Conservation (phyloP, 768 basidiomycete genomes). For the Cystofilobasidium capitatum region DNA sequence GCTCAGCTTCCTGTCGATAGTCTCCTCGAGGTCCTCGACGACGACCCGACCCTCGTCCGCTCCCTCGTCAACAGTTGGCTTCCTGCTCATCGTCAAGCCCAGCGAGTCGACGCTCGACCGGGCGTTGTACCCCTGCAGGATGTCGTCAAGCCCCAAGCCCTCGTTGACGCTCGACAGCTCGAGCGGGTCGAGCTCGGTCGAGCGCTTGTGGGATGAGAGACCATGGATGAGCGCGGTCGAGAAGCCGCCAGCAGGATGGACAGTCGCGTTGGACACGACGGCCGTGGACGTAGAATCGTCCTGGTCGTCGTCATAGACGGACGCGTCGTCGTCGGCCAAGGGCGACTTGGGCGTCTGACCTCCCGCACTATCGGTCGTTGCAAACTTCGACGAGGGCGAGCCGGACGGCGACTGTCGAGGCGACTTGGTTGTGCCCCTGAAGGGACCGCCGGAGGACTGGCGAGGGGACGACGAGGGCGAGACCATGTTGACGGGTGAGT, state of each 20-base stretch:
- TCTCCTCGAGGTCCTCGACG: not conserved
- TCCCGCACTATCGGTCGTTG: too few species aligned
- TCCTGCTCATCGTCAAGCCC: not conserved
- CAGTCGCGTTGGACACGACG: not conserved
- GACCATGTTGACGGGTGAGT: slow-evolving; percentile 3
- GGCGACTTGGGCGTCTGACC: not conserved
- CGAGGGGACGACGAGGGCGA: slow-evolving; percentile 3
- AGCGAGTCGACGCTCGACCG: not conserved
- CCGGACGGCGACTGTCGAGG: too few species aligned
- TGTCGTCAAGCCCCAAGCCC: slow-evolving; percentile 6
- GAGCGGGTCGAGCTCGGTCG: slow-evolving; percentile 12
- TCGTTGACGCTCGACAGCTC: not conserved
- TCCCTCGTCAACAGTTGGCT: not conserved
- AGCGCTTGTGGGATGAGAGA: slow-evolving; percentile 7
- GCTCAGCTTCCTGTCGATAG: slow-evolving; percentile 4
- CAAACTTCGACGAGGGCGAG: too few species aligned
- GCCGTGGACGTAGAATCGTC: not conserved
- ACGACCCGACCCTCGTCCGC: not conserved
- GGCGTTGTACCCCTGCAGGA: slow-evolving; percentile 1
- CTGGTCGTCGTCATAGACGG: not conserved
- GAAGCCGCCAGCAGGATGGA: not conserved
- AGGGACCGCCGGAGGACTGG: not conserved
- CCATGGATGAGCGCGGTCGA: not conserved
- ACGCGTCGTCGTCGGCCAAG: not conserved
- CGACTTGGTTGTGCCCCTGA: not conserved